Base-by-base conservation (phyloP, 2,329 filamentous ascomycete genomes). In the Arthrobotrys sinensis region DNA sequence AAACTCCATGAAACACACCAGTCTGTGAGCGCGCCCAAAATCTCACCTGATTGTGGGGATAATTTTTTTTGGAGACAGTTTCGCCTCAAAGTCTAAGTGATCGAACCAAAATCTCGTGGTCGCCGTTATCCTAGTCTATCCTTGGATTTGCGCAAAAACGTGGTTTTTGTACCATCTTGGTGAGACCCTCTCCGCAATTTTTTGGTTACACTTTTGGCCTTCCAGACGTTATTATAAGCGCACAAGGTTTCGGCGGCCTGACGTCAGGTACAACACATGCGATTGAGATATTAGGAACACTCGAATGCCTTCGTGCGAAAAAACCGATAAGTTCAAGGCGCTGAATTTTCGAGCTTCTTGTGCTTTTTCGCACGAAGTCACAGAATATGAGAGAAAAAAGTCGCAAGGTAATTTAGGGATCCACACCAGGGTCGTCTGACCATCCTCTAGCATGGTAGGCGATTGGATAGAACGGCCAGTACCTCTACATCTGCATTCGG, bases 261-360 rank as follows among this genome's bases (percentile, higher is more conserved):
- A 78, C 75, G 75, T 78, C 75, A 78, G 75, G 62, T 72, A 68
- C 75, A 78, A 78, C 75, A 72, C 67, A 72, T 36, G 36, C 16
- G 19, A 48, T 11, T 21, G 45, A 40, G 19, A 19, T 57, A 57
- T 57, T 32, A 24, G 52, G 32, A 24, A 57, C 24, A 40, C 4
- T 12, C 10, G 34, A 14, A 40, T 12, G 19, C 4, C 45, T 32
- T 63, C 21, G 38, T 63, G 60, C 60, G 40, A 64, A 24, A 24
- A 53, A 46, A n/a, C 60, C 57, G 53, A 36, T 28, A 24, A 50
- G n/a, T 50, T 60, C 34, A 43, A 43, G 19, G 55, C 55, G 55
- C 55, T 43, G 34, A 34, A 52, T 48, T 21, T 50, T 65, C 36
- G 14, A 55, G 14, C 52, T 32, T 66, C 40, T 34, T 48, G 38